Base-by-base conservation (phyloP, 192 early-diverging fungal species). In the Gigaspora rosea region DNA sequence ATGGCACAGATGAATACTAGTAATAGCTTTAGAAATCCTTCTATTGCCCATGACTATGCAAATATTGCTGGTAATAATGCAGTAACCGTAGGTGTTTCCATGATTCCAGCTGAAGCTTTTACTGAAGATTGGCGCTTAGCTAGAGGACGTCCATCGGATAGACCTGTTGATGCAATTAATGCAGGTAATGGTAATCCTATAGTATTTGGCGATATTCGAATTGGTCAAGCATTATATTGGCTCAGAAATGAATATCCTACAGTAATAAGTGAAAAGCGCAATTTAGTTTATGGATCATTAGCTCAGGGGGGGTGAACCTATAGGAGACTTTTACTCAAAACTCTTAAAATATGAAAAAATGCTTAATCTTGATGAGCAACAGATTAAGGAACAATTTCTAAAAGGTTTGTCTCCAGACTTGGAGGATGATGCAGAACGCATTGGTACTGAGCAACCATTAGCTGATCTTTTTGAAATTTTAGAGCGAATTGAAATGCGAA, bases 1-100 rank as follows among this genome's bases (percentile, higher is more conserved):
- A 63, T 63, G n/a, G 27, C 22, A 63, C 6, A 63, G 9, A 33
- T 63, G 35, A 36, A 33, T 63, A 36, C 2, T 63, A 33, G 27
- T 63, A 63, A 63, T 22, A 63, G 62, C 22, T 63, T 63, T 63
- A 63, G 62, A 63, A 63, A 63, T 63, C 62, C 62, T 33, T 33
- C 6, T 3, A 63, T 27, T 18, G 62, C 22, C 9, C 35, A 63
- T 63, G 35, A 27, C 35, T 63, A 63, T 63, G 22, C 62, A 33
- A 63, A 27, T 36, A 63, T 10, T 36, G 27, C 18, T 12, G 22
- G 6, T 63, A 63, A 63, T 63, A 63, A 63, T 63, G 62, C 62
- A 20, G 35, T 36, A 33, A 63, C 62, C 2, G 22, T 63, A 63
- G 62, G 27, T 18, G n/a, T 18, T 63, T 33, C 6, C 10, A 33